Conservation (phyloP, 1,139 yeast species). For the Saccharomyces hybrid region DNA sequence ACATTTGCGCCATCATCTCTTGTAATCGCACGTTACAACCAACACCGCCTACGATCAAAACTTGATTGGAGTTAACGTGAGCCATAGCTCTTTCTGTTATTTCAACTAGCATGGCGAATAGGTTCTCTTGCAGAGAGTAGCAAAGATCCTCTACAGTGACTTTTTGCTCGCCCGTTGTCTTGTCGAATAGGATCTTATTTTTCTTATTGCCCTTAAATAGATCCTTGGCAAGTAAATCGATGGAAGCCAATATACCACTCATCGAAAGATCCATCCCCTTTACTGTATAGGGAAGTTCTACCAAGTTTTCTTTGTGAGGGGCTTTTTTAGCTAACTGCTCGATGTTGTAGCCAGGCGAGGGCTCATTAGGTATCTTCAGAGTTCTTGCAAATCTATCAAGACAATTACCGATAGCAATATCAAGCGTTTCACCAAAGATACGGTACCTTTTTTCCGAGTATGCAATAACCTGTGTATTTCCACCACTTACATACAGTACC, state of each 20-base stretch:
- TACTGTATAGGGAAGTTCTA: constrained; percentile 85
- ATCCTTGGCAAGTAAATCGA: constrained; percentile 74
- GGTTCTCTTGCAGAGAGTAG: constrained; percentile 83
- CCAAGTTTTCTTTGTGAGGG: constrained; percentile 43
- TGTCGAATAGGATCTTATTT: constrained; percentile 43
- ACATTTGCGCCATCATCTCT: constrained; percentile 95
- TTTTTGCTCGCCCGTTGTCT: constrained; percentile 40
- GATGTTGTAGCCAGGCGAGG: constrained; percentile 95
- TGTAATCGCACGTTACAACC: constrained; percentile 90
- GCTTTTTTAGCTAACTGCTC: constrained; percentile 81
- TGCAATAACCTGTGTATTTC: constrained; percentile 96
- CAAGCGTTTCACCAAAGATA: constrained; percentile 94
- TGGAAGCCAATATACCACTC: constrained; percentile 87
- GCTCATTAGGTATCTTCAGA: constrained; percentile 78
- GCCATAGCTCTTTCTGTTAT: constrained; percentile 99
- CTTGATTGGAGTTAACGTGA: constrained; percentile 85
- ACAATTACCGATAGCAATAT: constrained; percentile 96
- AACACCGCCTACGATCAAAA: constrained; percentile 94
- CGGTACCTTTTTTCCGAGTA: constrained; percentile 88
- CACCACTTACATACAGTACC: constrained; percentile 94
- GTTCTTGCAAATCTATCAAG: constrained; percentile 93
- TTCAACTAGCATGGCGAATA: constrained; percentile 94
- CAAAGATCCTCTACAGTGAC: constrained; percentile 85
- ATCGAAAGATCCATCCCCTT: constrained; percentile 97
- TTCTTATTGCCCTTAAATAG: constrained; percentile 49